A percentile compares a stretch with the other conserved stretches of the same genome.
Conservation (phyloP, 805 yeast genomes). For the Wickerhamiella australiensis region DNA sequence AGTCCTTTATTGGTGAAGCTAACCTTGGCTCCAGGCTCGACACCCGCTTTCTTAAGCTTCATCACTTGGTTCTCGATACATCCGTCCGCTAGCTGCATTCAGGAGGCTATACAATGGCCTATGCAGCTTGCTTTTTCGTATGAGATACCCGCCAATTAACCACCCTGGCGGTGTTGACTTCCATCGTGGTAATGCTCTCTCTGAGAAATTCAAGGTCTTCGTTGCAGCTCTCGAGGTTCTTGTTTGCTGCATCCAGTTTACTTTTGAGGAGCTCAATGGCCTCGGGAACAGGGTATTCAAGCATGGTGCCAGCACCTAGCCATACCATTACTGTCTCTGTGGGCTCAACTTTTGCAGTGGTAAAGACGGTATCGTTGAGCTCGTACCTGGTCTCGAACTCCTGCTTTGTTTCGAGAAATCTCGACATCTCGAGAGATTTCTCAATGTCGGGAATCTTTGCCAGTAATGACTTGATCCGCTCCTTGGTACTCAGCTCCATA, state of each 20-base stretch:
- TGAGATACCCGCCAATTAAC: slow-evolving; percentile 30
- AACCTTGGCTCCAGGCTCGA: too few species aligned
- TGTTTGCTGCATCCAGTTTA: slow-evolving; percentile 51
- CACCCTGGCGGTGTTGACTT: slow-evolving; percentile 83
- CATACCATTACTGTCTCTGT: slow-evolving; percentile 66
- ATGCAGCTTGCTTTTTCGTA: neutral
- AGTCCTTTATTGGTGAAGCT: too few species aligned
- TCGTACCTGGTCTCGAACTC: slow-evolving; percentile 70
- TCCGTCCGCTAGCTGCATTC: too few species aligned
- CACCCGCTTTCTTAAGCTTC: too few species aligned
- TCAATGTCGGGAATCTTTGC: slow-evolving; percentile 83
- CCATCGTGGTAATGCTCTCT: slow-evolving; percentile 92
- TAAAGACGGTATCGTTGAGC: slow-evolving; percentile 82
- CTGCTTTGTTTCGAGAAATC: slow-evolving; percentile 40
- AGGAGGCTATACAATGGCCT: too few species aligned
- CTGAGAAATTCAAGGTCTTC: slow-evolving; percentile 77
- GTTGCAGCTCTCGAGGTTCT: slow-evolving; percentile 48
- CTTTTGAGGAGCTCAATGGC: slow-evolving; percentile 58
- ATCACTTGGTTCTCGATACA: too few species aligned
- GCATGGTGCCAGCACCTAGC: slow-evolving; percentile 98
- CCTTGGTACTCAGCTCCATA: slow-evolving; percentile 31
- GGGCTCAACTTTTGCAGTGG: slow-evolving; percentile 62
- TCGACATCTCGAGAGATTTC: slow-evolving; percentile 67
- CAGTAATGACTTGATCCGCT: slow-evolving; percentile 36
- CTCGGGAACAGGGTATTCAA: slow-evolving; percentile 83